A percentile compares a stretch with the other conserved stretches of the same genome.
phyloP scores from a whole-genome alignment of 1,284 basidiomycete species.

The Ganoderma meredithae region DNA sequence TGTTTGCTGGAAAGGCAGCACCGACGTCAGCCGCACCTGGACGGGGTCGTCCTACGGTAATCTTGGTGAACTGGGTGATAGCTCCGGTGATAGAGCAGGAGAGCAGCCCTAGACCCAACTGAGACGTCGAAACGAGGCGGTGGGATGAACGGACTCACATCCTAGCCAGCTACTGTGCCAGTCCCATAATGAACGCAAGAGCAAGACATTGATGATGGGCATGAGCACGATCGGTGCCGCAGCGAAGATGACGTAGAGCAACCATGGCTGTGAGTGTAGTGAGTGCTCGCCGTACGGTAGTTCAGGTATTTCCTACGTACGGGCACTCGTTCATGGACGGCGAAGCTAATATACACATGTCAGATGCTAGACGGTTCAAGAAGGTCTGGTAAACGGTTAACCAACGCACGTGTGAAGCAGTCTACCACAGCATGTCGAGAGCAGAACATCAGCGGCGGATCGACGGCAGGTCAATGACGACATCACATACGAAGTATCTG shows the following conservation, averaged over 20 bases:
- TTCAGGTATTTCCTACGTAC: constrained; percentile 47
- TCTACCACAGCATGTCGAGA: constrained; percentile 32
- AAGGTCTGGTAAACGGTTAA: not conserved
- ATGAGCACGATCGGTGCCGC: constrained; percentile 75
- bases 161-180: constrained; percentile 85
- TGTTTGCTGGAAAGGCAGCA: not conserved
- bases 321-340: constrained; percentile 86
- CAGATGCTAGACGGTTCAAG: too few species aligned
- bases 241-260: constrained; percentile 74
- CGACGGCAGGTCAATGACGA: not conserved
- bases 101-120: constrained; percentile 64
- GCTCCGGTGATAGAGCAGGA: constrained; percentile 79
- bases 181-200: constrained; percentile 88
- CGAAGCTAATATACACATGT: constrained; percentile 58
- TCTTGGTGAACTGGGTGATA: constrained; percentile 87
- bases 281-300: not conserved
- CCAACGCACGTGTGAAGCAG: constrained; percentile 63
- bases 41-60: constrained; percentile 90
- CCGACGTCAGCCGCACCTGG: constrained; percentile 57
- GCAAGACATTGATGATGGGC: constrained; percentile 70
- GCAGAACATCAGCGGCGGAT: not conserved
- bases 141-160: constrained; percentile 51
- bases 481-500: constrained; percentile 73
- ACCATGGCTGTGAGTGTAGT: constrained; percentile 32
- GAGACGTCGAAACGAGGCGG: constrained; percentile 12